Evolutionary conservation across 2,329 filamentous ascomycete genomes (phyloP).

Genomic region (Stylonectria norvegica): DNA sequence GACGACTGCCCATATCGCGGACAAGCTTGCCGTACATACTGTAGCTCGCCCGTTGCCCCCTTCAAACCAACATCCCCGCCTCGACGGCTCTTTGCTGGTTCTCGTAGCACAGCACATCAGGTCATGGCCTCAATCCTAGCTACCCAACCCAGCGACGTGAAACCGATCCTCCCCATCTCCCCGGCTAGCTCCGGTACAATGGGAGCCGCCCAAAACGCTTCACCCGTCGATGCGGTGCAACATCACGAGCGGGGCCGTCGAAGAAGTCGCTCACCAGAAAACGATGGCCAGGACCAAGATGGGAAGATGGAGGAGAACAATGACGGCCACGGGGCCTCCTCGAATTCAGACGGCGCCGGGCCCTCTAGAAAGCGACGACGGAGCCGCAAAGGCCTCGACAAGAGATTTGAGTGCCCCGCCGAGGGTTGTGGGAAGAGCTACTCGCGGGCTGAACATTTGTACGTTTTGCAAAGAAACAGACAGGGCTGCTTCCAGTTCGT

Average conservation of each 20-base stretch:
- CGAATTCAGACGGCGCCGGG: constrained; percentile 51
- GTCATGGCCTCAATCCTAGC: constrained; percentile 28
- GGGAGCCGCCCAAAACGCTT: constrained; percentile 39
- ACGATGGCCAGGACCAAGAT: constrained; percentile 41
- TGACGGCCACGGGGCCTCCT: constrained; percentile 41
- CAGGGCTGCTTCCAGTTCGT: constrained; percentile 1
- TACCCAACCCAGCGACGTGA: constrained; percentile 25
- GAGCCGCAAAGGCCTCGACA: constrained; percentile 75
- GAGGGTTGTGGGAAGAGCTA: constrained; percentile 94
- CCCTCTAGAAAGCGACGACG: constrained; percentile 65
- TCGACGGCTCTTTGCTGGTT: constrained; percentile 2
- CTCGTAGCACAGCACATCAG: constrained; percentile 10
- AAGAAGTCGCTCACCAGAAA: constrained; percentile 41
- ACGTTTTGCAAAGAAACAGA: constrained; percentile 40
- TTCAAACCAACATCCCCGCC: constrained; percentile 3
- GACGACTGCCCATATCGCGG: not conserved
- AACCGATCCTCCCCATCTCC: constrained; percentile 37
- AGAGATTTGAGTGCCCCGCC: constrained; percentile 79
- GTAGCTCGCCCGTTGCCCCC: not conserved
- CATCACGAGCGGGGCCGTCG: constrained; percentile 37
- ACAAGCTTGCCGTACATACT: too few species aligned
- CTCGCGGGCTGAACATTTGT: constrained; percentile 92
- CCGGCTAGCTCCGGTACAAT: constrained; percentile 40
- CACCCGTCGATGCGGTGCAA: constrained; percentile 32
- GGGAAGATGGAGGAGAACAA: constrained; percentile 34